Evolutionary conservation across 1,139 yeast species (phyloP), one percentile per base, ranked within the genome.

Genomic region (Suhomyces chickasaworum): DNA sequence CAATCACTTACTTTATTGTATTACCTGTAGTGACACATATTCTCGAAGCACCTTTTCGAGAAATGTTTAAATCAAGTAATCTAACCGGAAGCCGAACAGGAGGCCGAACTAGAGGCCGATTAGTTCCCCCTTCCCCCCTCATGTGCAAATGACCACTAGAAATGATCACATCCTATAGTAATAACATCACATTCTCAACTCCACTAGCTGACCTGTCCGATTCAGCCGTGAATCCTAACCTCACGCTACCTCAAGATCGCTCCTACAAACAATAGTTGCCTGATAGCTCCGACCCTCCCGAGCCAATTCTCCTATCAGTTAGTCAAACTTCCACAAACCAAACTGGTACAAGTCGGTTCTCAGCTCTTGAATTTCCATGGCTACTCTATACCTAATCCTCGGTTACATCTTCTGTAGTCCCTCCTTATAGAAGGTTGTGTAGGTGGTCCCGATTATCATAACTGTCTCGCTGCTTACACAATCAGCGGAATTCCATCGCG

Each of bases 281-380:
- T 35, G 37, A 35, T 20, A 35, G 37, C 37, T 35, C 37, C 37
- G 37, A 21, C 20, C 21, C 17, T 35, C 37, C 37, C 37, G 37
- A 33, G 18, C n/a, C 20, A 35, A 35, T 35, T 22, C 21, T 21
- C 37, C 37, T 18, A 29, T 21, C 37, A 13, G 16, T 29, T 29
- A 9, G 37, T 29, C 29, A 22, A 15, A 18, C 17, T 21, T 15
- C 25, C 27, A 21, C 29, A 21, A 35, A 23, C 27, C n/a, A 6
- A 15, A 23, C 37, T 15, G 37, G n/a, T 22, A 35, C 32, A 15
- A 4, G 17, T n/a, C 18, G 37, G 15, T 22, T 21, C 37, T 35
- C 13, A 35, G 29, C 37, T 22, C 18, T 17, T 15, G n/a, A 35
- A 12, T 35, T 6, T 22, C 29, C 29, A 12, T 9, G 37, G 37